These are phyloP conservation scores for Paraphaeosphaeria minitans DNA, from an alignment of 2,329 filamentous ascomycete genomes.

Conservation along the genomic window DNA sequence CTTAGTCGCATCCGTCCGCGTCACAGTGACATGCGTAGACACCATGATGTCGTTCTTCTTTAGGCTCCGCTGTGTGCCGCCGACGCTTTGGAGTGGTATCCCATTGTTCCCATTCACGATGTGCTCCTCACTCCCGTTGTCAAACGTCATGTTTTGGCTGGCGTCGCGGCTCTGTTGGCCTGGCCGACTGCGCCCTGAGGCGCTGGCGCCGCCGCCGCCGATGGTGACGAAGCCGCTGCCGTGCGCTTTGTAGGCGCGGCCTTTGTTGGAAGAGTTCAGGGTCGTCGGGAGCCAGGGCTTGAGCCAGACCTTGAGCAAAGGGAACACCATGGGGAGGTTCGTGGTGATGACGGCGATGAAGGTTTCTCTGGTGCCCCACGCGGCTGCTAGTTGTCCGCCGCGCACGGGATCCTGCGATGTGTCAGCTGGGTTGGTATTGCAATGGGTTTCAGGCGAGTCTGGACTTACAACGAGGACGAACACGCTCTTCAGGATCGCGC, in stretches of 20 bases:
- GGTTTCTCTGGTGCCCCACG: constrained; percentile 54
- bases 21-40: constrained; percentile 18
- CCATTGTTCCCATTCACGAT: constrained; percentile 12
- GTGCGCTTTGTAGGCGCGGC: constrained; percentile 18
- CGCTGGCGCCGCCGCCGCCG: constrained; percentile 16
- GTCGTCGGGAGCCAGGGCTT: constrained; percentile 17
- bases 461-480: constrained; percentile 50
- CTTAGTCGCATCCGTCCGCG: constrained; percentile 20
- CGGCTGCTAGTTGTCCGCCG: constrained; percentile 50
- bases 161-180: constrained; percentile 1
- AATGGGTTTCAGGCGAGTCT: constrained; percentile 14
- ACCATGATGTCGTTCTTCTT: constrained; percentile 14
- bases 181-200: constrained; percentile 11
- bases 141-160: constrained; percentile 16
- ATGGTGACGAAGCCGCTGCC: constrained; percentile 24
- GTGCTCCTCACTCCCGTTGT: constrained; percentile 23
- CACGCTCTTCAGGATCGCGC: constrained; percentile 60
- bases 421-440: constrained; percentile 1
- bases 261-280: constrained; percentile 16
- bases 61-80: neutral
- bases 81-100: constrained; percentile 7
- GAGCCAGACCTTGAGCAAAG: constrained; percentile 20
- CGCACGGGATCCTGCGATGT: constrained; percentile 40
- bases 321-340: constrained; percentile 51
- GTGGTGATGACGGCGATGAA: constrained; percentile 54